These are phyloP conservation scores for Trypanosoma cruzi DNA, from an alignment of 208 protist species.

Conservation along the genomic window DNA sequence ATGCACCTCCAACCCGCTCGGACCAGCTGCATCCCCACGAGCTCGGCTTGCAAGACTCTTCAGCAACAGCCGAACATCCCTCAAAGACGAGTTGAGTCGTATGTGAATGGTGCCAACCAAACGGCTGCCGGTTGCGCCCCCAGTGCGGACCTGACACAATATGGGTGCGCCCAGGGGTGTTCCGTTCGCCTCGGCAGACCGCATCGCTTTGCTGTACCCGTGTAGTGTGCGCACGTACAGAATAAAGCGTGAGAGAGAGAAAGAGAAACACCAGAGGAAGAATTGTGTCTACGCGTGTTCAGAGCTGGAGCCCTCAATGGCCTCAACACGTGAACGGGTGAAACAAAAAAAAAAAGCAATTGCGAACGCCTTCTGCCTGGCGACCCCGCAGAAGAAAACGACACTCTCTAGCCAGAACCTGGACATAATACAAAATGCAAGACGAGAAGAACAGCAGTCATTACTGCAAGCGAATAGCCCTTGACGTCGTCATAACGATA, in stretches of 20 bases:
- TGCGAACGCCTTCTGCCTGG: not conserved
- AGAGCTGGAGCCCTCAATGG: not conserved
- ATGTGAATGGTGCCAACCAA: slow-evolving; percentile 72
- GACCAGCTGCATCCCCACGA: slow-evolving; percentile 17
- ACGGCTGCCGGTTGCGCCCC: slow-evolving; percentile 47
- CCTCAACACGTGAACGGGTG: not conserved
- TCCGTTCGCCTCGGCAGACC: not conserved
- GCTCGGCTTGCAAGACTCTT: slow-evolving; percentile 38
- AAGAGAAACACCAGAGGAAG: slow-evolving; percentile 10
- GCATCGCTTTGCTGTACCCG: slow-evolving; percentile 6
- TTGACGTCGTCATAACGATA: not conserved
- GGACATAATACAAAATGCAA: not conserved
- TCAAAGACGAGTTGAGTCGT: slow-evolving; percentile 44
- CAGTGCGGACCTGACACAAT: slow-evolving; percentile 74
- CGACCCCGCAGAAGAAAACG: not conserved
- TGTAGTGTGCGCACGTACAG: not conserved
- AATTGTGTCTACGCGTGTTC: slow-evolving; percentile 13
- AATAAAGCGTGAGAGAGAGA: slow-evolving; percentile 9
- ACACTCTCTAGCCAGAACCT: not conserved
- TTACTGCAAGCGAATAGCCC: not conserved
- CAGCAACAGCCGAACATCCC: slow-evolving; percentile 58
- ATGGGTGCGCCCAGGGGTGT: slow-evolving; percentile 37
- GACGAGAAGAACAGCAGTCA: not conserved
- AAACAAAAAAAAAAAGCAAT: not conserved
- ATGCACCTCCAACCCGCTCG: slow-evolving; percentile 31